Evolutionary conservation across 495 filamentous ascomycete genomes (phyloP), one percentile per base, ranked within the genome.

Genomic region (Penicillium dipodomyicola): DNA sequence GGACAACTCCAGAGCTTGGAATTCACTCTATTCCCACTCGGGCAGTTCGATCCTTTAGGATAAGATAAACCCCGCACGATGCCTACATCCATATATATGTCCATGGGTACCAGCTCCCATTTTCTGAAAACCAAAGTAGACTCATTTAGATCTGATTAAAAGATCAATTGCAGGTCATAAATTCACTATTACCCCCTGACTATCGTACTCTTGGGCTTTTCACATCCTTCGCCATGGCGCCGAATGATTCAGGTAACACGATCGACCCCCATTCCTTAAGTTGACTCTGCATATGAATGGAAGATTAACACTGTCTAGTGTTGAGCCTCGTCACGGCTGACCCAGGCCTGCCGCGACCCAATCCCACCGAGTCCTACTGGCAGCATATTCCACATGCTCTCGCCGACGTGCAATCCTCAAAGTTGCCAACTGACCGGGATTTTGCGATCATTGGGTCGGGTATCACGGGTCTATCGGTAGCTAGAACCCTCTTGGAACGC

Each of bases 321-420:
- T 43, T 46, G n/a, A 60, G 47, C 11, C 61, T 73, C 11, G 40
- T 70, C 29, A 64, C 57, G n/a, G 55, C 56, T 14, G 67, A 71
- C 27, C 74, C 75, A 47, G 67, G 68, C 5, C 71, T 84, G 12
- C 84, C 85, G 5, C 67, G 63, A 32, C 65, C 73, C 5, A 81
- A 82, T 63, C 88, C 88, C 22, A 89, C 85, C 1, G 56, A 69
- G 20, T 84, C 84, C 39, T 90, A 87, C 74, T 92, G 88, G 88
- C 88, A 91, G 70, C 72, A 80, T 51, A 79, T 84, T 17, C 82
- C 82, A 7, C 78, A 83, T 53, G 65, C 71, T 14, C 73, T 90
- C 19, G 77, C 84, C 19, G 76, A 82, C 55, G 60, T 75, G 40
- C 78, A 79, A 54, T 80, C 77, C 17, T 33, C 65, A 15, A 59